Percentiles rank a stretch among this genome's conserved stretches.
phyloP scores from a whole-genome alignment of 495 filamentous ascomycete genomes.

The Letharia columbiana region DNA sequence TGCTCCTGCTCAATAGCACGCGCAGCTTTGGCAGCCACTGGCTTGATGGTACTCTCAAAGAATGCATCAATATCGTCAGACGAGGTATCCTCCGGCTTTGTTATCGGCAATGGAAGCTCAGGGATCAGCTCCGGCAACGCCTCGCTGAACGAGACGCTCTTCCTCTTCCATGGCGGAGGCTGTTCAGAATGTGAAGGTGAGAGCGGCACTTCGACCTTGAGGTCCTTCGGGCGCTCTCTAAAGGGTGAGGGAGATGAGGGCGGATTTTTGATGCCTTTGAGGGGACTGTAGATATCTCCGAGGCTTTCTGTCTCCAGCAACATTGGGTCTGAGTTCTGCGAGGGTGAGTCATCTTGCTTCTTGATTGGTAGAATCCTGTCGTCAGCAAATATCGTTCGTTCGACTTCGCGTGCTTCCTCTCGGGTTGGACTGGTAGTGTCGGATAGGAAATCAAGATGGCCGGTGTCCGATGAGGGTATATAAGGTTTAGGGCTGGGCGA shows the following conservation, averaged over 20 bases:
- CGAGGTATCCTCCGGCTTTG: conserved; percentile 25
- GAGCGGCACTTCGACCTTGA: conserved; percentile 34
- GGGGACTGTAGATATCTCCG: conserved; percentile 23
- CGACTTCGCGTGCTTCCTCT: conserved; percentile 40
- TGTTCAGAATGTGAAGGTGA: conserved; percentile 25
- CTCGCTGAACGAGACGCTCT: conserved; percentile 34
- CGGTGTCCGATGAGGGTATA: conserved; percentile 39
- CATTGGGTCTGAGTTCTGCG: conserved; percentile 23
- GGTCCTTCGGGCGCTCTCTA: conserved; percentile 28
- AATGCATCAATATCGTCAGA: conserved; percentile 33
- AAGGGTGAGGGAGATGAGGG: conserved; percentile 22
- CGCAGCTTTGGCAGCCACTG: conserved; percentile 37
- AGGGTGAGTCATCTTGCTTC: conserved; percentile 3
- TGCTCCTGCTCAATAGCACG: conserved; percentile 51
- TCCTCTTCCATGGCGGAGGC: conserved; percentile 28
- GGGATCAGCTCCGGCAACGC: conserved; percentile 27
- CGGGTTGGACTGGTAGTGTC: conserved; percentile 39
- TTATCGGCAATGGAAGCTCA: conserved; percentile 22
- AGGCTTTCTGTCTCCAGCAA: conserved; percentile 20
- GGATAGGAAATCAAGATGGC: conserved; percentile 46
- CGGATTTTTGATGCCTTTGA: conserved; percentile 20
- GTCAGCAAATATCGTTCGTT: conserved; percentile 32
- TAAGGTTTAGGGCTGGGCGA: conserved; percentile 34
- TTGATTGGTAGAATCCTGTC: conserved; percentile 26
- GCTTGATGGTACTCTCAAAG: conserved; percentile 36